Evolutionary conservation across 306 rosid genomes (phyloP).

Genomic region (Morella rubra): DNA sequence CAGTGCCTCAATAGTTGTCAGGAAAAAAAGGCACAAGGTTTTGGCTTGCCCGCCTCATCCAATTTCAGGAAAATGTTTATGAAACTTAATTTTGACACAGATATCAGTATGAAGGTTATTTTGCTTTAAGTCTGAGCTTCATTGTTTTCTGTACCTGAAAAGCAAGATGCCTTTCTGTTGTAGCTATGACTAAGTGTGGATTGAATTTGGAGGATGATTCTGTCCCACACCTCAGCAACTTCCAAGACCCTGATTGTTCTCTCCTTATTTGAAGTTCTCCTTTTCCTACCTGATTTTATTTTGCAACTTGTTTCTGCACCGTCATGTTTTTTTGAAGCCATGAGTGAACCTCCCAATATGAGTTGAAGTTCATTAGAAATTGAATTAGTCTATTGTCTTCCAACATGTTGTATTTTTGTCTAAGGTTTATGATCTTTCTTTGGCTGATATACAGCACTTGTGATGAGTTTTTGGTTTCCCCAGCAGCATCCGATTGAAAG

Average conservation of each 20-base stretch:
- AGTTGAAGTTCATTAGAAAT: neutral
- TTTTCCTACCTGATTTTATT: neutral
- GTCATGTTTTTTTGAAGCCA: neutral
- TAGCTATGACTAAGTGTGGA: neutral
- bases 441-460: neutral
- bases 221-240: neutral
- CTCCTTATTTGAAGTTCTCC: neutral
- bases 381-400: neutral
- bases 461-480: neutral
- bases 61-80: neutral
- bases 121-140: neutral
- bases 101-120: neutral
- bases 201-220: neutral
- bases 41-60: neutral
- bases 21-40: neutral
- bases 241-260: neutral
- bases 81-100: neutral
- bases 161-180: neutral
- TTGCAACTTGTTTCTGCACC: neutral
- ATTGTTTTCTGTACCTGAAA: conserved; percentile 1
- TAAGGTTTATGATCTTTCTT: neutral
- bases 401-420: neutral
- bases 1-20: neutral
- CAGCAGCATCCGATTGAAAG: neutral
- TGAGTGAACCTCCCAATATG: neutral